These are phyloP conservation scores for Agapanthus africanus DNA, from an alignment of 106 monocot species.

Conservation along the genomic window DNA sequence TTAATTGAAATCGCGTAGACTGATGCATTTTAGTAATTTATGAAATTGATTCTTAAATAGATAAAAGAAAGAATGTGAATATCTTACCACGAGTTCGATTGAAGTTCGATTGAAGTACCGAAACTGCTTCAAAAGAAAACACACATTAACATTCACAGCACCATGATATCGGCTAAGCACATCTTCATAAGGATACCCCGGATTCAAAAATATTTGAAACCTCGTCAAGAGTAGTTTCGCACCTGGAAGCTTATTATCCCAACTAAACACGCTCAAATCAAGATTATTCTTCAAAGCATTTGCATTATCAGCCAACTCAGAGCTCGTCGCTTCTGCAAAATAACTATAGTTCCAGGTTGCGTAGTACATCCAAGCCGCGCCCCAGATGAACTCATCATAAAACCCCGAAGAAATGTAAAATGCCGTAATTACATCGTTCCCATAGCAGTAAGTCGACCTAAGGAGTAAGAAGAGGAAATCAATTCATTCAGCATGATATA, in stretches of 20 bases:
- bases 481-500: no score
- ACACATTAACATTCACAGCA: conserved; percentile 47
- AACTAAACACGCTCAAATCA: conserved; percentile 71
- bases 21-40: no score
- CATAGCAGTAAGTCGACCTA: conserved; percentile 35
- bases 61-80: background rate
- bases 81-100: conserved; percentile 64
- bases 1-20: no score
- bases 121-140: conserved; percentile 43
- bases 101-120: conserved; percentile 70
- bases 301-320: conserved; percentile 52
- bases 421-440: conserved; percentile 18
- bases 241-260: conserved; percentile 94
- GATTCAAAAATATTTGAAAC: conserved; percentile 78
- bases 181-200: conserved; percentile 89
- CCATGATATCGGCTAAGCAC: conserved; percentile 50
- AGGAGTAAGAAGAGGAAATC: no score
- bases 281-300: conserved; percentile 29
- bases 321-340: conserved; percentile 45
- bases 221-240: conserved; percentile 73
- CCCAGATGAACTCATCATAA: conserved; percentile 97
- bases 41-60: no score
- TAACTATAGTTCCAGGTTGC: conserved; percentile 78
- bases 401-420: conserved; percentile 89
- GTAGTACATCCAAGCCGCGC: conserved; percentile 84